Percentiles rank a stretch among this genome's conserved stretches.
Evolutionary conservation across 169 alveolate species (phyloP).

Genomic region (Hammondia hammondi): DNA sequence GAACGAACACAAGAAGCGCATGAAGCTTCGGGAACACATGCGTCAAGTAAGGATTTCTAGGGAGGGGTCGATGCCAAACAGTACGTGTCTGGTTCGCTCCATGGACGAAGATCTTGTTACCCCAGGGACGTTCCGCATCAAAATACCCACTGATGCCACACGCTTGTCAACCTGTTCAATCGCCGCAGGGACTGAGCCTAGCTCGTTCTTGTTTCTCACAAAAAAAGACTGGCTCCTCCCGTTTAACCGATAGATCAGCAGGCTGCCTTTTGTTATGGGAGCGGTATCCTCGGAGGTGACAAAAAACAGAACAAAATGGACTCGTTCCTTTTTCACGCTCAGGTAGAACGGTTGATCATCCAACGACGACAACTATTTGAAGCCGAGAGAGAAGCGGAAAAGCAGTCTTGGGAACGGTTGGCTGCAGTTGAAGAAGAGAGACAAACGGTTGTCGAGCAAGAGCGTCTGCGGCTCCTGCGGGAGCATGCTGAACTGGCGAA

Average conservation of each 20-base stretch:
- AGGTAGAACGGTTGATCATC: constrained; percentile 82
- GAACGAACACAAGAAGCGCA: constrained; percentile 83
- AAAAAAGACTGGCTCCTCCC: no score
- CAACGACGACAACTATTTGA: constrained; percentile 78
- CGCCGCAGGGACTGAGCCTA: no score
- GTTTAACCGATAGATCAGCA: not conserved
- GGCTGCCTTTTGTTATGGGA: not conserved
- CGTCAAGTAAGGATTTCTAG: constrained; percentile 71
- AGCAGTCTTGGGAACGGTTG: constrained; percentile 72
- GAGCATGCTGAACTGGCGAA: constrained; percentile 80
- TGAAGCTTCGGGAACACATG: constrained; percentile 85
- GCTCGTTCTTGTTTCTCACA: no score
- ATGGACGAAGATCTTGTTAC: no score
- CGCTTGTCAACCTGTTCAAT: no score
- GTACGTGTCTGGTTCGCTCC: no score
- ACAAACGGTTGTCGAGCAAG: constrained; percentile 79
- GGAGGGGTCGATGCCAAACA: no score
- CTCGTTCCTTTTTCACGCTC: not conserved
- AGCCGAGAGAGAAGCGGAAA: constrained; percentile 80
- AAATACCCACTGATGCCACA: no score
- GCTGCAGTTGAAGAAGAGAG: constrained; percentile 76
- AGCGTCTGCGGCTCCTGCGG: constrained; percentile 79
- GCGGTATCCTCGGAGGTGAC: no score
- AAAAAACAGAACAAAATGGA: no score
- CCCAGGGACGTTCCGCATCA: no score